Base-by-base conservation (phyloP, 1,139 yeast species). In the Candida smagusa region DNA sequence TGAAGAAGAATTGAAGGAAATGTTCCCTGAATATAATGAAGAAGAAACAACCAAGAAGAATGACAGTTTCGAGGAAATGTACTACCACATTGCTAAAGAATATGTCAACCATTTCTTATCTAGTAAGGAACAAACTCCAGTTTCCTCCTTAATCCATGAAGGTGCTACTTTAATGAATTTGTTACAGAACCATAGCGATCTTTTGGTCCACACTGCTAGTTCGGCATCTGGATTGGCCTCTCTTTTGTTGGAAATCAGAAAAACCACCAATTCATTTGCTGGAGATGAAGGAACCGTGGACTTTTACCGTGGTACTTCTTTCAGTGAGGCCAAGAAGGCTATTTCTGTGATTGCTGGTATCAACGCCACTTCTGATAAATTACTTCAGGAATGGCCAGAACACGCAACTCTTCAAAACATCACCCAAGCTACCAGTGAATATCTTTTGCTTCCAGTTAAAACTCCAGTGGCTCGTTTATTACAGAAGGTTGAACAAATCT, bases 11-110 rank as follows among this genome's bases (percentile, higher is more conserved):
- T 87, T 90, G 61, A 75, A 66, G 52, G 56, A 59, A 22, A 59
- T 90, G 61, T 92, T 92, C 72, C 97, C 97, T 0, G 96, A 88
- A 53, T 88, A 78, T 50, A 96, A 88, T 34, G 77, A 72, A 23
- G 51, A 61, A 8, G 64, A 61, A 8, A 26, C 39, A 3, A 38
- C 41, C 9, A 43, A 43, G 32, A 40, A 39, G 24, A 44, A 47
- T 28, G 50, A 43, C 8, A 52, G 57, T 6, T 43, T 66, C 12
- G 71, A 64, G 35, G 56, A 54, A 1, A 43, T 59, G 21, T 68
- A 69, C 43, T 52, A 52, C 35, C 37, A 46, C 4, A 49, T 69
- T 37, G 68, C 71, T 3, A 43, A 41, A 31, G 30, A 55, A 2
- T 70, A 68, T 41, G 52, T 59, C 26, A 46, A 52, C 16, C 55